These are phyloP conservation scores for Castanospermum australe DNA, from an alignment of 306 rosid genomes.

Conservation along the genomic window DNA sequence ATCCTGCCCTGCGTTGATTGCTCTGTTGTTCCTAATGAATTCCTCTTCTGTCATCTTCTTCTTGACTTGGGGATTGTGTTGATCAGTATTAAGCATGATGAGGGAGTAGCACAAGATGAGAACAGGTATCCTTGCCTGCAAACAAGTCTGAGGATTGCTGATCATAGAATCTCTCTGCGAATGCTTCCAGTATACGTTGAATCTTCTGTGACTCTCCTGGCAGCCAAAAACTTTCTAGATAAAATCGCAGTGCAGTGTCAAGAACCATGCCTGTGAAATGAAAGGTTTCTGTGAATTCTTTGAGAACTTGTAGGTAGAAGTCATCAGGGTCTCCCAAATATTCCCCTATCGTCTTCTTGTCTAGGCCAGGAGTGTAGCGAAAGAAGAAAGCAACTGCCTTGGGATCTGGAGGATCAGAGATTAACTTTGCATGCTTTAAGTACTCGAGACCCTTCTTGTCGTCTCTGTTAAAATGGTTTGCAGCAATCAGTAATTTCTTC, in stretches of 20 bases:
- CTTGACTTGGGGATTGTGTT: constrained; percentile 95
- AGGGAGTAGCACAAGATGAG: constrained; percentile 81
- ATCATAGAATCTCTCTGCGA: constrained; percentile 67
- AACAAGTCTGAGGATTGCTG: constrained; percentile 68
- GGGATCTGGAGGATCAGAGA: constrained; percentile 79
- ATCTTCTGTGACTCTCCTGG: constrained; percentile 98
- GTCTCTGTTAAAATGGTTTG: constrained; percentile 80
- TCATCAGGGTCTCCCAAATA: constrained; percentile 89
- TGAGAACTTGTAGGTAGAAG: constrained; percentile 68
- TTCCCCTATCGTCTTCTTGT: constrained; percentile 77
- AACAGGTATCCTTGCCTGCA: constrained; percentile 79
- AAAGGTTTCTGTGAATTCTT: constrained; percentile 70
- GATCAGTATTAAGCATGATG: constrained; percentile 95
- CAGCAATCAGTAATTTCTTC: constrained; percentile 68
- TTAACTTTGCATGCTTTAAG: constrained; percentile 57
- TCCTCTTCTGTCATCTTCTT: constrained; percentile 96
- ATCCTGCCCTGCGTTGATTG: constrained; percentile 87
- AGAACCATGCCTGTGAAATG: constrained; percentile 76
- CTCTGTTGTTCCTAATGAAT: constrained; percentile 83
- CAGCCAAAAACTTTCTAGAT: constrained; percentile 68
- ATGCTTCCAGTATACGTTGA: constrained; percentile 76
- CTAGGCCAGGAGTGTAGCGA: constrained; percentile 68
- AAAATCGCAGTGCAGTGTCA: constrained; percentile 76
- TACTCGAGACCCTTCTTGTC: constrained; percentile 87
- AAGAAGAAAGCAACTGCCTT: constrained; percentile 70